Percentiles rank a stretch among this genome's conserved stretches.
Conservation (phyloP, 2,329 filamentous ascomycete genomes). For the Diaporthe australafricana region DNA sequence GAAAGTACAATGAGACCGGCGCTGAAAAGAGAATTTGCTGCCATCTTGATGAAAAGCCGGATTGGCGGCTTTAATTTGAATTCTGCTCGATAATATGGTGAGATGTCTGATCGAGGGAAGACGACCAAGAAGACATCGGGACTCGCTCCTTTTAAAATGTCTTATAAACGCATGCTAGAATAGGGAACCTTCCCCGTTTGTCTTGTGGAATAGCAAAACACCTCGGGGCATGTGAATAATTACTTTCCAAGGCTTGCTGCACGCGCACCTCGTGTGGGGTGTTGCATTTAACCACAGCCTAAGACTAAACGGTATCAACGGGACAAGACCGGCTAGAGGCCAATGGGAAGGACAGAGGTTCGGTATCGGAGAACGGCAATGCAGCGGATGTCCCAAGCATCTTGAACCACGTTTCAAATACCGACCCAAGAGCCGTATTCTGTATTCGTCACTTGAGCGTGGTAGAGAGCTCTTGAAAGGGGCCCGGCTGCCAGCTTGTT, state of each 20-base stretch:
- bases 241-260: not conserved
- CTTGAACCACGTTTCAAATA: not conserved
- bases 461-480: not conserved
- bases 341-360: conserved; percentile 7
- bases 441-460: not conserved
- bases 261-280: not conserved
- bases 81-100: not conserved
- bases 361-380: conserved; percentile 19
- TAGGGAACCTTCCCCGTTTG: not conserved
- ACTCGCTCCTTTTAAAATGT: not conserved
- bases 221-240: not conserved
- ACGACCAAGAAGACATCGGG: not conserved
- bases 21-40: not conserved
- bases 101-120: no score
- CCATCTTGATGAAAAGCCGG: not conserved
- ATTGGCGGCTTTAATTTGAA: no score
- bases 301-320: conserved; percentile 1
- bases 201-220: not conserved
- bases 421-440: not conserved
- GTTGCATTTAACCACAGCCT: conserved; percentile 30
- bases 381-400: not conserved
- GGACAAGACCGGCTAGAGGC: conserved; percentile 20
- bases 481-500: no score
- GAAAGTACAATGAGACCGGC: not conserved
- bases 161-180: fast-evolving